Evolutionary conservation across 2,329 filamentous ascomycete species (phyloP).

Genomic region (Westerdykella ornata): DNA sequence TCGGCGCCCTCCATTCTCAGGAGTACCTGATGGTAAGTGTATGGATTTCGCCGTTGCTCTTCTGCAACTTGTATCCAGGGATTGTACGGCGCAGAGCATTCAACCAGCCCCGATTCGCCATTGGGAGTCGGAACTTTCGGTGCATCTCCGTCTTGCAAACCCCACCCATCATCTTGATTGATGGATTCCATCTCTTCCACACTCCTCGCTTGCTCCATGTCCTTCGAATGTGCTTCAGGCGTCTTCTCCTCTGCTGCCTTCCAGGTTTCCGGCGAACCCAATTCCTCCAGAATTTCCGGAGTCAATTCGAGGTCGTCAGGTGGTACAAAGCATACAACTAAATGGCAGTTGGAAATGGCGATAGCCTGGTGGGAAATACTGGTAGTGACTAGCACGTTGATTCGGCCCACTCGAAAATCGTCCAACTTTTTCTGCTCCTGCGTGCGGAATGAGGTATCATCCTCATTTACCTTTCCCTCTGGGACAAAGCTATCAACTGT

Average conservation of each 20-base stretch:
- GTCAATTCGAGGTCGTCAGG: slow-evolving; percentile 56
- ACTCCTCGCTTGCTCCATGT: slow-evolving; percentile 25
- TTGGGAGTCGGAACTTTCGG: slow-evolving; percentile 19
- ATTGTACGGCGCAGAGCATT: slow-evolving; percentile 20
- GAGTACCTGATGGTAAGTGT: slow-evolving; percentile 16
- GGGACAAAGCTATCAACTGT: slow-evolving; percentile 46
- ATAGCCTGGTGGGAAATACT: slow-evolving; percentile 57
- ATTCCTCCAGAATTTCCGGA: slow-evolving; percentile 22
- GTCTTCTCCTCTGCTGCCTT: slow-evolving; percentile 63
- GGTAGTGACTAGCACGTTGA: slow-evolving; percentile 54
- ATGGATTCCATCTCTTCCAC: too few species aligned
- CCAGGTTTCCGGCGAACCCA: slow-evolving; percentile 50
- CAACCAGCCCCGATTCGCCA: slow-evolving; percentile 21
- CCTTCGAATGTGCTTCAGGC: slow-evolving; percentile 61
- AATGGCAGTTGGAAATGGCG: slow-evolving; percentile 56
- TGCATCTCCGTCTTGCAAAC: slow-evolving; percentile 6
- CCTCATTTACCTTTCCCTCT: too few species aligned
- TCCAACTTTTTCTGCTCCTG: slow-evolving; percentile 44
- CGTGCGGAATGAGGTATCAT: too few species aligned
- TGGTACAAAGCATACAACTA: slow-evolving; percentile 59
- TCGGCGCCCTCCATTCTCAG: slow-evolving; percentile 11
- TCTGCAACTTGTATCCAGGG: slow-evolving; percentile 23
- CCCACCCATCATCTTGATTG: too few species aligned
- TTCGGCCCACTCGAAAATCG: slow-evolving; percentile 48
- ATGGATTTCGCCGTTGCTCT: slow-evolving; percentile 8